Conservation (phyloP, 202 grass and related monocot genomes). For the Setaria italica region DNA sequence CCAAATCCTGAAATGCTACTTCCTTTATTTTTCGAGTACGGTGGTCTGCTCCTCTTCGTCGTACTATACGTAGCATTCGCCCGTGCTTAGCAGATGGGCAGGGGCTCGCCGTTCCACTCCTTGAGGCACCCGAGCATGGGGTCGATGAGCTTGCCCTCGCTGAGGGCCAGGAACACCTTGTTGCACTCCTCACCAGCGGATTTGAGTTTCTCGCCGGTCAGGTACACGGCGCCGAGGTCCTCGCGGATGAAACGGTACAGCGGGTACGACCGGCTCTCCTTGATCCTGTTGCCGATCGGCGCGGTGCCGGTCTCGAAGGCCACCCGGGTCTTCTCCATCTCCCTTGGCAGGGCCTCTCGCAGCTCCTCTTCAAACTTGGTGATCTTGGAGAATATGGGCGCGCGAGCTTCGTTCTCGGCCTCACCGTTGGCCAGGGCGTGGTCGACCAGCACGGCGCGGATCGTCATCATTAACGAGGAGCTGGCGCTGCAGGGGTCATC, state of each 20-base stretch:
- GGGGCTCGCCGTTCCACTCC: slow-evolving; percentile 75
- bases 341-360: slow-evolving; percentile 53
- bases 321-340: slow-evolving; percentile 54
- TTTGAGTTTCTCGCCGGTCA: slow-evolving; percentile 67
- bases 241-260: slow-evolving; percentile 63
- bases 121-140: slow-evolving; percentile 77
- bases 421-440: slow-evolving; percentile 61
- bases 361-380: slow-evolving; percentile 57
- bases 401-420: slow-evolving; percentile 26
- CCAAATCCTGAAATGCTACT: slow-evolving; percentile 19
- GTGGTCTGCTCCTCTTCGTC: slow-evolving; percentile 12
- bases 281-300: slow-evolving; percentile 55
- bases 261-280: slow-evolving; percentile 67
- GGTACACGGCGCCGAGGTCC: slow-evolving; percentile 58
- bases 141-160: slow-evolving; percentile 50
- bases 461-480: slow-evolving; percentile 69
- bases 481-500: slow-evolving; percentile 67
- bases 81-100: slow-evolving; percentile 55
- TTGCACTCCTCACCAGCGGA: slow-evolving; percentile 74
- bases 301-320: slow-evolving; percentile 56
- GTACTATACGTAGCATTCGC: no score
- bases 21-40: slow-evolving; percentile 27
- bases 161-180: slow-evolving; percentile 68
- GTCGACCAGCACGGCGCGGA: slow-evolving; percentile 75
- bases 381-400: slow-evolving; percentile 71